Evolutionary conservation across 2,329 filamentous ascomycete genomes (phyloP), one percentile per base, ranked within the genome.

Genomic region (Volutella citrinella): DNA sequence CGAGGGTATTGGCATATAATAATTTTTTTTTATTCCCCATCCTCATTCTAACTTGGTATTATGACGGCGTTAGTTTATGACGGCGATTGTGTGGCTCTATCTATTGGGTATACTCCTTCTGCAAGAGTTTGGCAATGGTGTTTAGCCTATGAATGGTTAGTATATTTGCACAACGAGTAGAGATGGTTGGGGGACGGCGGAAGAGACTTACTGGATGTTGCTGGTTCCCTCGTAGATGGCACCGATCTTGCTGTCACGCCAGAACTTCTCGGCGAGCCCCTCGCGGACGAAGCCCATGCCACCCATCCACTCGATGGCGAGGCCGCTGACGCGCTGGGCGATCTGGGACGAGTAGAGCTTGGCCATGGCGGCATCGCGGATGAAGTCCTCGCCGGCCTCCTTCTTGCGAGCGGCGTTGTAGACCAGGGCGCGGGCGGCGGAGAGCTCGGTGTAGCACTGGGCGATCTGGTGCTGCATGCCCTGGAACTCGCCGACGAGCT

Each of bases 401-500:
- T 97, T 98, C 78, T 95, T 96, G 56, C 93, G 82, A 3, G 93
- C 84, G 4, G 93, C 93, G 56, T 97, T 98, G 76, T 86, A 98
- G 34, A 98, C 89, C 15, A 98, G 75, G 8, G 89, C 88, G 31
- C 93, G 82, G 1, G 93, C 93, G 19, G 93, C 93, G 36, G 81
- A 74, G 57, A 98, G 96, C 63, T 98, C 93, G 16, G 85, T 87
- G 69, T 91, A 97, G 2, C 89, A 84, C 68, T 98, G 93, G 3
- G 93, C 93, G 45, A 98, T 84, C 70, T 98, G 93, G 71, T 96
- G 90, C 70, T 97, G 91, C 93, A 98, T 97, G 55, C 89, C 90
- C 68, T 98, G 93, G 77, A 98, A 98, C 62, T 94, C 87, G 55
- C 93, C 93, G 40, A 98, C 83, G 34, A 95, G 78, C 58, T 87